A percentile compares a stretch with the other conserved stretches of the same genome.
Evolutionary conservation across 2,329 filamentous ascomycete genomes (phyloP).

Genomic region (Colletotrichum siamense): DNA sequence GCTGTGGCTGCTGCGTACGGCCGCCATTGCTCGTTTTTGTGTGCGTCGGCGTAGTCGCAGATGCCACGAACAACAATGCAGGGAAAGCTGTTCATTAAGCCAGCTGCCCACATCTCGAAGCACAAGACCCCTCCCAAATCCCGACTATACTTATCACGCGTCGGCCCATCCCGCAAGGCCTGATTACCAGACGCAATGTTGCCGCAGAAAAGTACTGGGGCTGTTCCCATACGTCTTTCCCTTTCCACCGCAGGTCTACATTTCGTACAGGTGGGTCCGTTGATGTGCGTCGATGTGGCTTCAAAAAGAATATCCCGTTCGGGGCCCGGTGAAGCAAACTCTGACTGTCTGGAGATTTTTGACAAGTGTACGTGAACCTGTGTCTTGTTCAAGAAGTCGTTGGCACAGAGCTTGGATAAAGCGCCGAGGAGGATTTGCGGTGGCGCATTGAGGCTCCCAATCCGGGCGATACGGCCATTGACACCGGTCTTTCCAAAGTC

Average conservation of each 20-base stretch:
- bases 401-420: background rate
- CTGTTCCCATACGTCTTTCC: accelerated
- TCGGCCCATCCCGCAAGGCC: constrained; percentile 15
- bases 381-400: background rate
- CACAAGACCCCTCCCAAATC: constrained; percentile 6
- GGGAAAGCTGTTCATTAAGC: constrained; percentile 27
- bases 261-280: background rate
- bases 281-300: background rate
- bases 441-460: constrained; percentile 23
- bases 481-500: constrained; percentile 28
- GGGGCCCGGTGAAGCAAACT: background rate
- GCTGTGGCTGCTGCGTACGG: constrained; percentile 36
- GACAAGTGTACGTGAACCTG: background rate
- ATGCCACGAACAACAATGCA: constrained; percentile 41
- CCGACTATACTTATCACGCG: background rate
- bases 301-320: background rate
- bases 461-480: constrained; percentile 2
- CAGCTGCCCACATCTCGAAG: constrained; percentile 34
- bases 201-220: constrained; percentile 13
- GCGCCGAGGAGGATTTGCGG: constrained; percentile 18
- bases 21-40: constrained; percentile 43
- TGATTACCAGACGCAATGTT: constrained; percentile 17
- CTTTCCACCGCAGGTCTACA: background rate
- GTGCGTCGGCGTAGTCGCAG: constrained; percentile 41
- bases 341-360: background rate